Evolutionary conservation across 257 asterid species (phyloP), one percentile per base, ranked within the genome.

Genomic region (Solanum ahanhuiri): DNA sequence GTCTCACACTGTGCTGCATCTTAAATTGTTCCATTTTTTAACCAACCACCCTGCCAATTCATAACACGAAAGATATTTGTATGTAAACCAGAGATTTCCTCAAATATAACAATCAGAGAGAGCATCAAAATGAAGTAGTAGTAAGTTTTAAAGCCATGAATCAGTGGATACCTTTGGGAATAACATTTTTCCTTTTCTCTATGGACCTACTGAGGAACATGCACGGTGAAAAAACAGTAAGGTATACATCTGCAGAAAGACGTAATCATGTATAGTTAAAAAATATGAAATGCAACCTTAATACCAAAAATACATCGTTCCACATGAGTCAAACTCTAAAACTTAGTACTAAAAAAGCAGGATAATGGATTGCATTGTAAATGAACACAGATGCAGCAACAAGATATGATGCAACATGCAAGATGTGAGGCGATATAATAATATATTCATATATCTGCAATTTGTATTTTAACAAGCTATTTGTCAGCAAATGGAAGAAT

Each of bases 101-200:
- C 51, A 43, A 43, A 39, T 39, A 39, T 43, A 43, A 43, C 17
- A 12, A 43, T 43, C 51, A 43, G 17, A 43, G 51, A 43, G 51
- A 43, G 51, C 51, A 43, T 43, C 51, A 11, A 43, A 12, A 64
- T 48, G 20, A 48, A 48, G 0, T 18, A 57, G 64, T 43, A 43
- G 51, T 43, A 11, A 43, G 51, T 43, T 43, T 43, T 43, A 43
- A 43, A 43, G 17, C 66, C 25, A 57, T 57, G 66, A 22, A 18
- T 20, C 66, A 85, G 15, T 25, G 4, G 18, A n/a, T 88, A 95
- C 95, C 98, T 93, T 94, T 1, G 98, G 98, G n/a, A 95, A 95
- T 85, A 95, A 86, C 96, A 94, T 86, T 79, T 95, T 94, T 85
- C 95, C 96, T 87, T 94, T 92, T 66, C 95, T 93, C 86, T 93